Base-by-base conservation (phyloP, 495 filamentous ascomycete species). In the Aspergillus hancockii region DNA sequence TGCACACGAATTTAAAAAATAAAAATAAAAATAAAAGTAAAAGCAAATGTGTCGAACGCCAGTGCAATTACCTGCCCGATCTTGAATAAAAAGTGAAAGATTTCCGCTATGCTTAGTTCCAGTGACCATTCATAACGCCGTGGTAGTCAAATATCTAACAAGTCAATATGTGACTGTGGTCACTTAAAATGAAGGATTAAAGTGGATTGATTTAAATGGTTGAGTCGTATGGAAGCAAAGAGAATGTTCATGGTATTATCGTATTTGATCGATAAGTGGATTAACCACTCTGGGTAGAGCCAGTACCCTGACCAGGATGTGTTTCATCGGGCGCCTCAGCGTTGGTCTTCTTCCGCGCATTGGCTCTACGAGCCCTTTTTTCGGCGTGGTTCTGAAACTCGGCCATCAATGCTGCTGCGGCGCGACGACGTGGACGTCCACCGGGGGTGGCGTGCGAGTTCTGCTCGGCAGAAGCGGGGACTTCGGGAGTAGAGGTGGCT, bases 371-470 rank as follows among this genome's bases (percentile, higher is more conserved):
- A 4, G 65, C 65, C 36, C 65, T 54, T 40, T 61, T 51, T 21
- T 68, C 57, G n/a, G 62, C 62, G 30, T 65, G 56, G 13, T 58
- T 51, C 46, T 65, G 54, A 16, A 63, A 68, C n/a, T 54, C 60
- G 9, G 59, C 62, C 52, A 68, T 63, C 36, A 68, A 38, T 0
- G 60, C 59, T 1, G 58, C 60, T 19, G 65, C 62, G 14, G 66
- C 66, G n/a, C 60, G 60, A 23, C 66, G 66, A 25, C 63, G 66
- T 25, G 66, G 66, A 14, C 66, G 62, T 19, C 62, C 59, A 8
- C 59, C 57, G 2, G 65, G 61, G 0, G 62, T 67, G 23, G 36
- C 43, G 34, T 31, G 36, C 9, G 54, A 21, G 36, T 14, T 19
- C 19, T 60, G 51, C 4, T 59, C 52, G 9, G 58, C 8, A 22